Percentiles rank a stretch among this genome's conserved stretches.
These are phyloP conservation scores for Geotrichum macrosporum DNA, from an alignment of 1,139 yeast genomes.

Conservation along the genomic window DNA sequence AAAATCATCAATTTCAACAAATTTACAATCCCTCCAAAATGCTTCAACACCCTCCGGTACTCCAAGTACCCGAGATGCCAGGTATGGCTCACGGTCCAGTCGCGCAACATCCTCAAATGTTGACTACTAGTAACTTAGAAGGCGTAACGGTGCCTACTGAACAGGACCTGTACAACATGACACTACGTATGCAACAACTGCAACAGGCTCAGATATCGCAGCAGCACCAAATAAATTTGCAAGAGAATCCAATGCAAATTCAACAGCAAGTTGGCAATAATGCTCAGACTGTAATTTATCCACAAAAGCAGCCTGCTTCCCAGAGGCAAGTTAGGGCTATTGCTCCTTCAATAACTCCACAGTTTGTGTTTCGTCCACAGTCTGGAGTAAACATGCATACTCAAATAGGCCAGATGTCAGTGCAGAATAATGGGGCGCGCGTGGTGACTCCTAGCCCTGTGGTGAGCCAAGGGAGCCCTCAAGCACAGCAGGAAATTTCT, in stretches of 20 bases:
- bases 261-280: no score
- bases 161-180: constrained; percentile 14
- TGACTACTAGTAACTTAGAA: background rate
- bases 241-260: constrained; percentile 24
- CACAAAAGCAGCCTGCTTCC: constrained; percentile 9
- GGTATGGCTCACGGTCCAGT: background rate
- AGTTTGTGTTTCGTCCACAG: constrained; percentile 6
- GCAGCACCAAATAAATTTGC: constrained; percentile 19
- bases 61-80: constrained; percentile 4
- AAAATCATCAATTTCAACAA: constrained; percentile 7
- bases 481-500: background rate
- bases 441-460: constrained; percentile 7
- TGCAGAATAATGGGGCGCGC: background rate
- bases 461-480: constrained; percentile 3
- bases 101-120: background rate
- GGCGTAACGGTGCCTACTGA: background rate
- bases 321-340: background rate
- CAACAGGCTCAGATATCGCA: constrained; percentile 9
- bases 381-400: background rate
- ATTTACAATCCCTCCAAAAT: background rate
- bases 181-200: constrained; percentile 19
- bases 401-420: constrained; percentile 6
- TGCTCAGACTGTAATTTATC: no score
- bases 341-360: constrained; percentile 3
- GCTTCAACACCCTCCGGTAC: constrained; percentile 4